phyloP scores from a whole-genome alignment of 1,139 yeast species.

The Yamadazyma dushanensis region DNA sequence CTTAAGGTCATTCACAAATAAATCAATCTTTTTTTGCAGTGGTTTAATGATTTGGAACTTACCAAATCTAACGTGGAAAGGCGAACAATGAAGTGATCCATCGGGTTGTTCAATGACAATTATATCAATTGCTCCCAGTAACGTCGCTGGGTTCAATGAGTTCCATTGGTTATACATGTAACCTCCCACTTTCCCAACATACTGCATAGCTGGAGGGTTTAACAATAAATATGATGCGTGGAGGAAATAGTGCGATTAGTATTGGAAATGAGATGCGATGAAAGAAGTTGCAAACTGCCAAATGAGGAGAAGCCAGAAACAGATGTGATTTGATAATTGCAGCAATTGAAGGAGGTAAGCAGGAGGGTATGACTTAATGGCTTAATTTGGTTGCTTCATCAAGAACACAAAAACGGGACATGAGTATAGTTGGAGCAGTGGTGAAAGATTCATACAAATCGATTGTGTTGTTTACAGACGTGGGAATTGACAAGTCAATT shows the following conservation, averaged over 20 bases:
- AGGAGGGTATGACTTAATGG: too few species aligned
- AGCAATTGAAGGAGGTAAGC: too few species aligned
- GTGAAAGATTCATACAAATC: too few species aligned
- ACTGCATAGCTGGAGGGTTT: constrained; percentile 60
- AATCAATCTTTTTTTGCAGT: constrained; percentile 91
- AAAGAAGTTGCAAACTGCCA: too few species aligned
- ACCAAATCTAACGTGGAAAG: constrained; percentile 96
- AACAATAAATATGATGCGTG: not conserved
- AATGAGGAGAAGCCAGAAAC: too few species aligned
- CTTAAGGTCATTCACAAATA: constrained; percentile 77
- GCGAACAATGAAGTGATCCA: constrained; percentile 83
- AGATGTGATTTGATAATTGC: too few species aligned
- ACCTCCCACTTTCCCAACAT: constrained; percentile 93
- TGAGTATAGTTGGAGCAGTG: too few species aligned
- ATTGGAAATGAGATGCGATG: not conserved
- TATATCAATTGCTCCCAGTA: constrained; percentile 96
- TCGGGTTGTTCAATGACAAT: constrained; percentile 93
- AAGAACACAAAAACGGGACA: too few species aligned
- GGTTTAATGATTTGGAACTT: constrained; percentile 90
- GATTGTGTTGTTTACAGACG: too few species aligned
- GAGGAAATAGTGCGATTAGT: not conserved
- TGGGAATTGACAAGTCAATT: too few species aligned
- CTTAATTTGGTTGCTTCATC: too few species aligned
- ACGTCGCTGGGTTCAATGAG: constrained; percentile 92
- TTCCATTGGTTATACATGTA: constrained; percentile 97